Conservation (phyloP, 1,284 basidiomycete genomes). For the Pseudozyma flocculosa region DNA sequence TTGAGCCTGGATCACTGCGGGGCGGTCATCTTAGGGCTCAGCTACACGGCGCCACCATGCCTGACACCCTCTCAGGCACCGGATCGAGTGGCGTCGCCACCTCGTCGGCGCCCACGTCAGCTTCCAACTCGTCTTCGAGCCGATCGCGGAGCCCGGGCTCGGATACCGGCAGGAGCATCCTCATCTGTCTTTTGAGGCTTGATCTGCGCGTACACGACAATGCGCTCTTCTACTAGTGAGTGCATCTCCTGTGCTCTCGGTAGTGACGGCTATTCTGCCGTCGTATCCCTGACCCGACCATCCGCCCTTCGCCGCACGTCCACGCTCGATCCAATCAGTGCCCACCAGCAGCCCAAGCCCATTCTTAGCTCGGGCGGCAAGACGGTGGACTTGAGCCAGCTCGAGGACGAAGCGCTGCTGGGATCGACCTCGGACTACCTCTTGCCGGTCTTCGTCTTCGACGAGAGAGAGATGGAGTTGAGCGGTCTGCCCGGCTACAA, state of each 20-base stretch:
- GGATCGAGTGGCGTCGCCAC: not conserved
- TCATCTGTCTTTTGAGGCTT: constrained; percentile 48
- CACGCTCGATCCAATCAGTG: constrained; percentile 1
- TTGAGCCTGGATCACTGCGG: too few species aligned
- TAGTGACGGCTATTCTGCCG: not conserved
- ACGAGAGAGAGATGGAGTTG: constrained; percentile 63
- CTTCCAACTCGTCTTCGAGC: constrained; percentile 10
- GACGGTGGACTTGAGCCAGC: constrained; percentile 30
- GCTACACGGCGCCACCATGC: not conserved
- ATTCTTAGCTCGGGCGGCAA: constrained; percentile 21
- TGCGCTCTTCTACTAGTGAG: constrained; percentile 60
- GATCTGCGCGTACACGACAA: constrained; percentile 61
- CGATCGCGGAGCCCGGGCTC: constrained; percentile 13
- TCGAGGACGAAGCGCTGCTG: constrained; percentile 42
- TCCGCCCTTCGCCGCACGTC: too few species aligned
- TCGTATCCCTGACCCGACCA: not conserved
- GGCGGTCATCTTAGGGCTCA: too few species aligned
- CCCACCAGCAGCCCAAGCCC: constrained; percentile 32
- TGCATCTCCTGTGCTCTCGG: not conserved
- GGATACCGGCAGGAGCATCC: constrained; percentile 21
- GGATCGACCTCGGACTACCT: constrained; percentile 59
- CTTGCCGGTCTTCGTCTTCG: constrained; percentile 64
- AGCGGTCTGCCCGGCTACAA: constrained; percentile 60
- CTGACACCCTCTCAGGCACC: not conserved
- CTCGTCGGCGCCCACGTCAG: constrained; percentile 17